Conservation (phyloP, 2,329 filamentous ascomycete genomes). For the Hypoxylon sp. region DNA sequence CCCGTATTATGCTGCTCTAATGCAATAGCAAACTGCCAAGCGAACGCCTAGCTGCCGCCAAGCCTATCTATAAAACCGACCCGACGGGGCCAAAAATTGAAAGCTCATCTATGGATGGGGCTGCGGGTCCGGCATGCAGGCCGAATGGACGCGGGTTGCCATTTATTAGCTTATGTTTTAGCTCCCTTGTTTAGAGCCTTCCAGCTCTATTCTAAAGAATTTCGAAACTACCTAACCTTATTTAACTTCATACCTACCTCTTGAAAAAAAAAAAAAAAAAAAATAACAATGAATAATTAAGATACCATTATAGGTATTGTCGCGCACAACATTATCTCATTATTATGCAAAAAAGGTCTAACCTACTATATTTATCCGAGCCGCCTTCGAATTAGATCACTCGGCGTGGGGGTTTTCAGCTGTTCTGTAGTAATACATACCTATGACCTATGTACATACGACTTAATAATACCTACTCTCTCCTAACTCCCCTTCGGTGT, state of each 20-base stretch:
- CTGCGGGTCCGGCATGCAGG: conserved; percentile 39
- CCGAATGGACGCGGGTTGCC: conserved; percentile 32
- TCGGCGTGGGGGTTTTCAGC: conserved; percentile 32
- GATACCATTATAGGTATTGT: conserved; percentile 12
- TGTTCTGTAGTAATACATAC: conserved; percentile 26
- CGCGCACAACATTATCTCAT: neutral
- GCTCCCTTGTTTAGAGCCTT: conserved; percentile 19
- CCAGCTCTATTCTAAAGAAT: conserved; percentile 31
- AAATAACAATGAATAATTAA: conserved; percentile 4
- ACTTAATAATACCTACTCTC: neutral
- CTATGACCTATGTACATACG: neutral
- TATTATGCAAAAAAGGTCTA: conserved; percentile 16
- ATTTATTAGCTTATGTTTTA: conserved; percentile 30
- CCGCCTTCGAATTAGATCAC: neutral
- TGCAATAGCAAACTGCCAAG: conserved; percentile 35
- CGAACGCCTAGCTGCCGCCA: conserved; percentile 23
- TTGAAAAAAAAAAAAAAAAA: neutral
- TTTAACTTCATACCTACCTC: conserved; percentile 11
- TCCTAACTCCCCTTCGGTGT: conserved; percentile 1
- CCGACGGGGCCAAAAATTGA: conserved; percentile 37
- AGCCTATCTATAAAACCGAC: conserved; percentile 39
- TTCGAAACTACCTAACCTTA: conserved; percentile 38
- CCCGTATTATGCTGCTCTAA: conserved; percentile 6
- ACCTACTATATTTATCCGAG: neutral
- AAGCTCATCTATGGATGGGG: conserved; percentile 16